Percentiles rank a stretch among this genome's conserved stretches.
phyloP scores from a whole-genome alignment of 495 filamentous ascomycete genomes.

The Oidiodendron maius region DNA sequence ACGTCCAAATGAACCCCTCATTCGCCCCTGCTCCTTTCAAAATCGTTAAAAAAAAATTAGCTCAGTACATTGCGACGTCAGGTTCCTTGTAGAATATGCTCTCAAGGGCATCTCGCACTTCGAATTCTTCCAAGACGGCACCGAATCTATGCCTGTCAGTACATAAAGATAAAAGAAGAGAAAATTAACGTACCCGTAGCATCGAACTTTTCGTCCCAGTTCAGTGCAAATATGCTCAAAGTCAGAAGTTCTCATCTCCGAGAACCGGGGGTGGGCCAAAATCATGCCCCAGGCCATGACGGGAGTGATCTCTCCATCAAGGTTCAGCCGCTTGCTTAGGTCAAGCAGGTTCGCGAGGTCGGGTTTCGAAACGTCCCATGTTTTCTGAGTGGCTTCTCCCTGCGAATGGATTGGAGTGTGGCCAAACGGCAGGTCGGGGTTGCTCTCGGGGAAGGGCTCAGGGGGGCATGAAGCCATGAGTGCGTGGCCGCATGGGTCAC shows the following conservation, averaged over 20 bases:
- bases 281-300: slow-evolving; percentile 91
- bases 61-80: neutral
- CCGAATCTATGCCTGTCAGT: slow-evolving; percentile 55
- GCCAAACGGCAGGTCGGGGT: slow-evolving; percentile 44
- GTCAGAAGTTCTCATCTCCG: slow-evolving; percentile 58
- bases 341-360: slow-evolving; percentile 78
- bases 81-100: slow-evolving; percentile 44
- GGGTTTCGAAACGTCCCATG: slow-evolving; percentile 63
- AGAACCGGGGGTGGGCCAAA: slow-evolving; percentile 61
- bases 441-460: slow-evolving; percentile 36
- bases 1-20: no score
- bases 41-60: no score
- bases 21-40: neutral
- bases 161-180: slow-evolving; percentile 9
- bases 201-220: slow-evolving; percentile 74
- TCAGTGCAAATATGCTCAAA: slow-evolving; percentile 67
- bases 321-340: slow-evolving; percentile 73
- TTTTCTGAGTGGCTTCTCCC: slow-evolving; percentile 33
- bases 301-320: slow-evolving; percentile 93
- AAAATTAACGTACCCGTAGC: slow-evolving; percentile 77
- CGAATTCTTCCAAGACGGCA: slow-evolving; percentile 85
- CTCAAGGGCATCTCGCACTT: slow-evolving; percentile 79
- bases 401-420: slow-evolving; percentile 29
- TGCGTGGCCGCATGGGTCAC: slow-evolving; percentile 66
- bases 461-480: slow-evolving; percentile 88